Conservation (phyloP, 352 stramenopile genomes). For the Peronospora belbahrii region DNA sequence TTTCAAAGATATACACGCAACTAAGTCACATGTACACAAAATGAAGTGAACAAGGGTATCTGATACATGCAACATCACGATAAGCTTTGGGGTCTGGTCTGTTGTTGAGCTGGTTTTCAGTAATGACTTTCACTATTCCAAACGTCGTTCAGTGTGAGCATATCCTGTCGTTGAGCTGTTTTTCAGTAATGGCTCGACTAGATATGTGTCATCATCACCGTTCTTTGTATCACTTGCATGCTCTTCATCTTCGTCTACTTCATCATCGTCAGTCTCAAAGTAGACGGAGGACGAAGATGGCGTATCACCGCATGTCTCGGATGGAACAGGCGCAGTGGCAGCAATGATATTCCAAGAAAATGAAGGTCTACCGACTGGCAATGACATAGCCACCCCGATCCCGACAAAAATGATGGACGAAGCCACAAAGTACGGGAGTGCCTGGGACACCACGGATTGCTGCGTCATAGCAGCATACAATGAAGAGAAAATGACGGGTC, state of each 20-base stretch:
- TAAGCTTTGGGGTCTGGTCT: too few relatives aligned
- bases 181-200: constrained; percentile 45
- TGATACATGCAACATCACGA: too few relatives aligned
- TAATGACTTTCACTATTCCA: too few relatives aligned
- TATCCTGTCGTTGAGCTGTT: constrained; percentile 2
- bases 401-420: constrained; percentile 39
- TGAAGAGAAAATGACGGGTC: constrained; percentile 51
- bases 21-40: too few relatives aligned
- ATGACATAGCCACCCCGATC: constrained; percentile 34
- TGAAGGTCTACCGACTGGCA: constrained; percentile 23
- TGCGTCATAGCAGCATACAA: constrained; percentile 54
- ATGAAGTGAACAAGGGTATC: too few relatives aligned
- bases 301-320: constrained; percentile 30
- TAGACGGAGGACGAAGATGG: constrained; percentile 28
- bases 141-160: not conserved
- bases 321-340: constrained; percentile 23
- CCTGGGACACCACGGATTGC: constrained; percentile 31
- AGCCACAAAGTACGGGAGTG: constrained; percentile 55
- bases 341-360: constrained; percentile 4
- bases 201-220: constrained; percentile 17
- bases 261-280: constrained; percentile 43
- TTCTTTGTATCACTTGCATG: constrained; percentile 19
- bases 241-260: constrained; percentile 6
- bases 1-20: too few relatives aligned
- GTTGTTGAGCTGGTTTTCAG: too few relatives aligned